Evolutionary conservation across 345 rosid genomes (phyloP).

Genomic region (Gossypium anomalum): DNA sequence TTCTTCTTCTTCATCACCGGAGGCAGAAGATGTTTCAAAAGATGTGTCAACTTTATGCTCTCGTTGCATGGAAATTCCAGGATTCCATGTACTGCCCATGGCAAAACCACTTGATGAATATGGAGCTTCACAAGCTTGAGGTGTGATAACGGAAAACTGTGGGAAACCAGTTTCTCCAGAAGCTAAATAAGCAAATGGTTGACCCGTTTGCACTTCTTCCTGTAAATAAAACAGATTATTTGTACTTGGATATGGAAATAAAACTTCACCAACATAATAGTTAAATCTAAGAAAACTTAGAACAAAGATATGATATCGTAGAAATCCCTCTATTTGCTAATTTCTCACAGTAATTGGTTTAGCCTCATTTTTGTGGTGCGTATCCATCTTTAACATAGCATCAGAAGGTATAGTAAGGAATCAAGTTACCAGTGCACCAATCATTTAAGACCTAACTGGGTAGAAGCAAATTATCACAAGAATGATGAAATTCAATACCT

Average conservation of each 20-base stretch:
- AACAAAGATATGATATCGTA: not conserved
- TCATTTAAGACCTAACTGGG: not conserved
- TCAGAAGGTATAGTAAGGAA: not conserved
- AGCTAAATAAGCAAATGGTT: slow-evolving; percentile 45
- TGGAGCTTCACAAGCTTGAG: slow-evolving; percentile 30
- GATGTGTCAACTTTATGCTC: slow-evolving; percentile 34
- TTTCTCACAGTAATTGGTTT: not conserved
- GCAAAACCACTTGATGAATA: slow-evolving; percentile 34
- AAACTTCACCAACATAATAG: not conserved
- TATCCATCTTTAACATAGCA: not conserved
- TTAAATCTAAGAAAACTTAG: not conserved
- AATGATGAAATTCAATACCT: slow-evolving; percentile 47
- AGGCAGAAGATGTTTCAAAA: slow-evolving; percentile 32
- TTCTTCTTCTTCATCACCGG: slow-evolving; percentile 53
- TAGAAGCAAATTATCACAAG: not conserved
- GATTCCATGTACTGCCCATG: slow-evolving; percentile 54
- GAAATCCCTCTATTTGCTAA: not conserved
- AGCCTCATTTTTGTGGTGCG: not conserved
- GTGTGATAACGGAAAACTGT: slow-evolving; percentile 35
- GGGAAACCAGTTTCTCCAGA: slow-evolving; percentile 49
- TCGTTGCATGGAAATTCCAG: slow-evolving; percentile 37
- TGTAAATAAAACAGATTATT: slow-evolving; percentile 17
- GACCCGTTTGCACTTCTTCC: slow-evolving; percentile 50
- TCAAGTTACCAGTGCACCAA: not conserved
- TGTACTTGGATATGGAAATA: not conserved